Base-by-base conservation (phyloP, 139 green algal species). In the Parachlorella kessleri region DNA sequence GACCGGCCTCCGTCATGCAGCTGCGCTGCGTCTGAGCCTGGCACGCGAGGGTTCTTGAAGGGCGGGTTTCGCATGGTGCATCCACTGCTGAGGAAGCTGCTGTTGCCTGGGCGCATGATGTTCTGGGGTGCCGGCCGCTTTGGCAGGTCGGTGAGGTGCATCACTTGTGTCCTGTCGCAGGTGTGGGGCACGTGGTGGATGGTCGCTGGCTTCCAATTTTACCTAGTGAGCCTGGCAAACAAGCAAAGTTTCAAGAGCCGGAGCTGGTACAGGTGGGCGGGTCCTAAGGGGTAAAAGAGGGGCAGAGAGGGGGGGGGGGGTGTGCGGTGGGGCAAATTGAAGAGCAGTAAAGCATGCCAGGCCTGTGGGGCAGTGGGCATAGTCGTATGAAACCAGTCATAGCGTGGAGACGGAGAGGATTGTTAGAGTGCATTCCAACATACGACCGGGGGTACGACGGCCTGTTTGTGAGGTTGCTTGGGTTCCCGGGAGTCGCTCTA, bases 171-270 rank as follows among this genome's bases (percentile, higher is more conserved):
- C n/a, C n/a, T n/a, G n/a, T n/a, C 14, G 40, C 68, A 81, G 70
- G 72, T 81, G 14, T 93, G 85, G 88, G 85, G 76, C 76, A 64
- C 65, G 9, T 93, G 87, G 83, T 93, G 88, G 88, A 38, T 90
- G 0, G 2, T 90, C 24, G 48, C 74, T 1, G 55, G 69, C 5
- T 90, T 88, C 42, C 41, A 75, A 21, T 38, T 48, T 24, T 84
- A 86, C 55, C 30, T 86, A 21, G 66, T 41, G 26, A 37, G 39
- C 64, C 48, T 75, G n/a, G 71, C 77, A 4, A 48, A 36, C 33
- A 24, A n/a, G 30, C 64, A 38, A n/a, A 76, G 66, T 21, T 92
- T 88, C 83, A 79, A 26, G 26, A 68, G 55, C 0, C 66, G 81
- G 35, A 42, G 70, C 14, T 92, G 87, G 86, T 83, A 83, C 37